phyloP scores from a whole-genome alignment of 768 basidiomycete species.

The Suillus subaureus region DNA sequence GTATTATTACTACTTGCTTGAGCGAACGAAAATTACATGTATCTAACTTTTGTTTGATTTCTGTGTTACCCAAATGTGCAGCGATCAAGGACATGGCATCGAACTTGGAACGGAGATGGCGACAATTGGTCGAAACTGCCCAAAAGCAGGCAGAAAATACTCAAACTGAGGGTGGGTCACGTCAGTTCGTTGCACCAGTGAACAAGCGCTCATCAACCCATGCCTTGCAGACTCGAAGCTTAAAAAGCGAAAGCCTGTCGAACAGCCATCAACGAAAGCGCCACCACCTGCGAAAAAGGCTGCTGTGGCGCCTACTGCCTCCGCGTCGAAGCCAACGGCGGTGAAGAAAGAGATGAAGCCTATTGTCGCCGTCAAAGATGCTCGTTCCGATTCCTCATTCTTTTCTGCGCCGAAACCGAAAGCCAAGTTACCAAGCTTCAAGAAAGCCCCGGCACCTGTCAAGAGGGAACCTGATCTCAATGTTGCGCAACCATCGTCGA shows the following conservation, averaged over 20 bases:
- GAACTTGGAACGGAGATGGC: constrained; percentile 86
- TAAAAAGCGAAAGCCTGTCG: constrained; percentile 78
- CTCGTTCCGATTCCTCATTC: constrained; percentile 85
- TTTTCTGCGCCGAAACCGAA: constrained; percentile 88
- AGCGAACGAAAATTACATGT: constrained; percentile 42
- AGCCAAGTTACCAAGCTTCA: constrained; percentile 83
- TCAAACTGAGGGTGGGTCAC: constrained; percentile 72
- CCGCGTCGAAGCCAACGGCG: constrained; percentile 30
- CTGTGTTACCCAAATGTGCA: constrained; percentile 47
- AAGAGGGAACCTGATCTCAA: constrained; percentile 60
- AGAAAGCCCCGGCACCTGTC: constrained; percentile 60
- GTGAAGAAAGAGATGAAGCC: constrained; percentile 62
- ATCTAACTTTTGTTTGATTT: constrained; percentile 65
- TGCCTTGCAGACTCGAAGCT: constrained; percentile 49
- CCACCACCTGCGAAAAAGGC: constrained; percentile 68
- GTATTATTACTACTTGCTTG: constrained; percentile 32
- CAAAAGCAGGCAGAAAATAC: constrained; percentile 45
- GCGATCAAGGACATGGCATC: constrained; percentile 94
- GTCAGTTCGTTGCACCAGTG: constrained; percentile 42
- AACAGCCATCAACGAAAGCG: constrained; percentile 46
- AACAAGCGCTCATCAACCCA: constrained; percentile 25
- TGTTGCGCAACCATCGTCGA: constrained; percentile 73
- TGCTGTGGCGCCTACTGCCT: constrained; percentile 40
- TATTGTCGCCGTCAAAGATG: constrained; percentile 58
- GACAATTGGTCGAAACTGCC: constrained; percentile 58